phyloP scores from a whole-genome alignment of 495 filamentous ascomycete species.

The Penicillium manginii region DNA sequence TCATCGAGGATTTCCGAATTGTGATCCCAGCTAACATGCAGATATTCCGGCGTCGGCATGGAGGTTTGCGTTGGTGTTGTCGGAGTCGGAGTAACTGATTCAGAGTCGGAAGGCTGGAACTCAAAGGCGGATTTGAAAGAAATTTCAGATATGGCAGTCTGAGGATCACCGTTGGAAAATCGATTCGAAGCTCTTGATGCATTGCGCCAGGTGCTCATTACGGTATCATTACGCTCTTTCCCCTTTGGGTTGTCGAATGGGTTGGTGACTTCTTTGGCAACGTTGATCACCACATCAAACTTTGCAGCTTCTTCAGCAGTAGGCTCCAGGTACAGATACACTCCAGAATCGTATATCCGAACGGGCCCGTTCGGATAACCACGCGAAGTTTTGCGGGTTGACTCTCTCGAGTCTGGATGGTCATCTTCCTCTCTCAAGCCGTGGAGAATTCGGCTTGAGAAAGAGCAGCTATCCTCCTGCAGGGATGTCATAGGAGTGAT shows the following conservation, averaged over 20 bases:
- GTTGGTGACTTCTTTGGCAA: constrained; percentile 91
- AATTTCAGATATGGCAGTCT: constrained; percentile 68
- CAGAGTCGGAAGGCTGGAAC: constrained; percentile 32
- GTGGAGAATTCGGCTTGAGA: constrained; percentile 35
- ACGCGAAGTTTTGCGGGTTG: constrained; percentile 62
- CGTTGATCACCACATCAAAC: constrained; percentile 94
- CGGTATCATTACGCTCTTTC: constrained; percentile 35
- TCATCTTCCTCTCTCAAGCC: constrained; percentile 75
- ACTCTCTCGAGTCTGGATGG: constrained; percentile 73
- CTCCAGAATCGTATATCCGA: constrained; percentile 88
- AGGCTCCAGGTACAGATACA: constrained; percentile 90
- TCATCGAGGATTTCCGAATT: constrained; percentile 94
- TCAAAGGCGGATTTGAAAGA: constrained; percentile 79
- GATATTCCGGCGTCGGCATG: constrained; percentile 76
- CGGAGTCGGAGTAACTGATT: constrained; percentile 62
- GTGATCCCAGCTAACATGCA: constrained; percentile 97
- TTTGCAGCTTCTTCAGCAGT: constrained; percentile 79
- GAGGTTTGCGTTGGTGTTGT: constrained; percentile 44
- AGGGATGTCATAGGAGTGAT: constrained; percentile 33
- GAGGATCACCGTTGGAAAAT: constrained; percentile 60
- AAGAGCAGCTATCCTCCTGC: constrained; percentile 26
- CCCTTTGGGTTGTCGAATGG: constrained; percentile 62
- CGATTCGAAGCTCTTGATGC: constrained; percentile 37
- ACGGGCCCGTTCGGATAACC: constrained; percentile 93
- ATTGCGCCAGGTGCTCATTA: constrained; percentile 49